Percentiles rank a stretch among this genome's conserved stretches.
Evolutionary conservation across 371 early-diverging fungal genomes (phyloP).

Genomic region (Enterocytospora artemiae): DNA sequence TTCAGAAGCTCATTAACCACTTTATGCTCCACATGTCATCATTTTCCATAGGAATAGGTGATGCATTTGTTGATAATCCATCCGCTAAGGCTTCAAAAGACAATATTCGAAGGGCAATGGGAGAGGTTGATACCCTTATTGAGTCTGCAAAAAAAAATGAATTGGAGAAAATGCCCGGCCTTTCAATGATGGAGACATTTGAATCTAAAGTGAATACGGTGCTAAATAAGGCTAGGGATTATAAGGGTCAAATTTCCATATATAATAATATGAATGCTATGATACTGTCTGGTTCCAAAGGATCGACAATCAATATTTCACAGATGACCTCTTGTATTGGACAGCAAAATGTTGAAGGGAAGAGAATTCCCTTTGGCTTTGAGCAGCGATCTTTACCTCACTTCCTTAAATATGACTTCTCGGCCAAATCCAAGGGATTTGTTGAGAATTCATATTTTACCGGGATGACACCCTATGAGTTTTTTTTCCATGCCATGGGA

Average conservation of each 20-base stretch:
- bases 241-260: constrained; percentile 79
- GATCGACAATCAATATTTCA: constrained; percentile 89
- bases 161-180: constrained; percentile 82
- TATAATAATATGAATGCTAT: constrained; percentile 93
- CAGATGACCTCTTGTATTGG: constrained; percentile 98
- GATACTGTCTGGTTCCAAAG: constrained; percentile 95
- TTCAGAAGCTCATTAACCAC: constrained; percentile 84
- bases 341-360: constrained; percentile 97
- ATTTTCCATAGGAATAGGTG: constrained; percentile 96
- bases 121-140: constrained; percentile 73
- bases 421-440: constrained; percentile 88
- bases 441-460: constrained; percentile 90
- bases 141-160: constrained; percentile 69
- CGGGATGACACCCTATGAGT: constrained; percentile 92
- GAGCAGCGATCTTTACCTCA: constrained; percentile 87
- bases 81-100: constrained; percentile 74
- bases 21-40: constrained; percentile 74
- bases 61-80: constrained; percentile 78
- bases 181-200: constrained; percentile 88
- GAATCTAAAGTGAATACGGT: constrained; percentile 73
- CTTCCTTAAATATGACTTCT: constrained; percentile 90
- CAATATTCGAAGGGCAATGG: constrained; percentile 72
- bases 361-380: constrained; percentile 94
- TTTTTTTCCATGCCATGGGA: constrained; percentile 99
- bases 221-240: constrained; percentile 85